These are phyloP conservation scores for Leptosphaerulina australis DNA, from an alignment of 2,329 filamentous ascomycete species.

Conservation along the genomic window DNA sequence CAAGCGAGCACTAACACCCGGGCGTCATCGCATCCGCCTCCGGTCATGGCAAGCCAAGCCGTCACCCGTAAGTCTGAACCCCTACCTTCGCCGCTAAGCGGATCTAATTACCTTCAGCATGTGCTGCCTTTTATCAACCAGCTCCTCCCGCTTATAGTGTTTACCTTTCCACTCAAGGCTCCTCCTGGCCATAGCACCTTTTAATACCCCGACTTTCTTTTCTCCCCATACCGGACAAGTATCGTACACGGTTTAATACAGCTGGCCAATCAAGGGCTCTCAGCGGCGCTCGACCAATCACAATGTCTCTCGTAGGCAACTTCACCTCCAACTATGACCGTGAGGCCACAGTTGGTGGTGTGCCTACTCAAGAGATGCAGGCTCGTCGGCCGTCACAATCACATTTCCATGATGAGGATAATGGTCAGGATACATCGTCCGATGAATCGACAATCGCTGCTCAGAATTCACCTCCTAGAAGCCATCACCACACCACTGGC, in stretches of 20 bases:
- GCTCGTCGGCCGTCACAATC: conserved; percentile 27
- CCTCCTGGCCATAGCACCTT: conserved; percentile 17
- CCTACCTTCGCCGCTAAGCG: conserved; percentile 22
- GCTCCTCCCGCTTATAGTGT: conserved; percentile 15
- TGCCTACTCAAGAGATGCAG: conserved; percentile 39
- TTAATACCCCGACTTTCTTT: conserved; percentile 23
- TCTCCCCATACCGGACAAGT: background rate
- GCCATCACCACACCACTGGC: conserved; percentile 16
- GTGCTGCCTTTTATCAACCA: conserved; percentile 27
- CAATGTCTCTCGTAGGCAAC: conserved; percentile 54
- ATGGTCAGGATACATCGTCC: conserved; percentile 32
- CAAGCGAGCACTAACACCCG: conserved; percentile 24
- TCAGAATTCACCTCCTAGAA: conserved; percentile 30
- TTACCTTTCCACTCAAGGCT: conserved; percentile 4
- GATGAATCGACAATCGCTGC: conserved; percentile 44
- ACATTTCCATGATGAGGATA: conserved; percentile 20
- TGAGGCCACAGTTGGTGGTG: conserved; percentile 46
- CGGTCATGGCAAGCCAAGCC: conserved; percentile 31
- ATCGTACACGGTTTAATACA: conserved; percentile 3
- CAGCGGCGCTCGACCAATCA: conserved; percentile 23
- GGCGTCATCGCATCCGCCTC: conserved; percentile 33
- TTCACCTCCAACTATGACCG: conserved; percentile 53
- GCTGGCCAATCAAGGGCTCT: conserved; percentile 10
- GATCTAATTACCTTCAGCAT: conserved; percentile 24
- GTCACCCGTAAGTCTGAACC: conserved; percentile 22